phyloP scores from a whole-genome alignment of 2,329 filamentous ascomycete species.

The Colletotrichum euphorbiae region DNA sequence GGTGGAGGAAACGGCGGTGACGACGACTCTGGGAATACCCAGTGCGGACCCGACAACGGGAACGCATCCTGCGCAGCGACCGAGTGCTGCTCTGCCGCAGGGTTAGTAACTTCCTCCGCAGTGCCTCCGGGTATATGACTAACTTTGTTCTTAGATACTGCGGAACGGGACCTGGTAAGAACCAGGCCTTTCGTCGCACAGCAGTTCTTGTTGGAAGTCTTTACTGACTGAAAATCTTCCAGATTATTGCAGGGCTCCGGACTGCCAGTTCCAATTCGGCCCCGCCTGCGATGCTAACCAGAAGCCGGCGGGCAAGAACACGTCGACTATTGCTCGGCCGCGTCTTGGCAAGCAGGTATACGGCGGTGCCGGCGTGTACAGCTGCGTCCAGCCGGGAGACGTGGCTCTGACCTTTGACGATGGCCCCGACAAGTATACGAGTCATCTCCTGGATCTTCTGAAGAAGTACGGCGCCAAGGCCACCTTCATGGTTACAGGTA shows the following conservation, averaged over 20 bases:
- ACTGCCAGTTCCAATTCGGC: constrained; percentile 65
- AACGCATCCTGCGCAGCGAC: constrained; percentile 42
- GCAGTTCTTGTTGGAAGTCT: not conserved
- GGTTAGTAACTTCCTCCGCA: constrained; percentile 34
- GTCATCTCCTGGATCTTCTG: constrained; percentile 54
- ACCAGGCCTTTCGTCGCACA: not conserved
- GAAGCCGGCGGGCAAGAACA: constrained; percentile 61
- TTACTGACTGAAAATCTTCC: not conserved
- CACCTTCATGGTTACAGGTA: constrained; percentile 57
- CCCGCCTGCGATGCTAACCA: constrained; percentile 65
- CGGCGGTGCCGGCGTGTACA: constrained; percentile 53
- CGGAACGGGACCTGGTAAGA: constrained; percentile 26
- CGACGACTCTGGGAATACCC: constrained; percentile 50
- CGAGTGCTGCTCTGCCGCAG: constrained; percentile 46
- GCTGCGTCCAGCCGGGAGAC: constrained; percentile 41
- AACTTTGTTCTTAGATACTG: constrained; percentile 21
- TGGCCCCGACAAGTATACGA: constrained; percentile 57
- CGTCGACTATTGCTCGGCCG: constrained; percentile 59
- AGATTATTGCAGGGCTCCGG: constrained; percentile 62
- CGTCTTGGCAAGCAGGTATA: constrained; percentile 61
- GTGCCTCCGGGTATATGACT: constrained; percentile 46
- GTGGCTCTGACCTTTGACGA: constrained; percentile 63
- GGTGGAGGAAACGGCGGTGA: not conserved
- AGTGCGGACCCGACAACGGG: constrained; percentile 51
- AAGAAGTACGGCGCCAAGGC: constrained; percentile 48